A percentile compares a stretch with the other conserved stretches of the same genome.
phyloP scores from a whole-genome alignment of 768 basidiomycete genomes.

The Hysterangium stoloniferum region DNA sequence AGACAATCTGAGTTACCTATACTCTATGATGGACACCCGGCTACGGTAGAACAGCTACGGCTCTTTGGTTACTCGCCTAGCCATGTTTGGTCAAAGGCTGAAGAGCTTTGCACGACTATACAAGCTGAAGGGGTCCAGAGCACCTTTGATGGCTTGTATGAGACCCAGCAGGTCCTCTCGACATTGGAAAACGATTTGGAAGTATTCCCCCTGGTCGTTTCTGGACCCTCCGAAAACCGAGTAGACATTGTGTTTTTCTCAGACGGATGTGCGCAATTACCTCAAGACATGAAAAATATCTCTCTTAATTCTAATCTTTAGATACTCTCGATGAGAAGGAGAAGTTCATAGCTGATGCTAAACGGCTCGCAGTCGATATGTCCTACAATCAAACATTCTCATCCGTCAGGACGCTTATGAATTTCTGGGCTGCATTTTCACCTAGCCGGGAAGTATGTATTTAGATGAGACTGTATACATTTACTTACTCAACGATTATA shows the following conservation, averaged over 20 bases:
- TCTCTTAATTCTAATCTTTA: conserved; percentile 20
- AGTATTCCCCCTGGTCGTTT: conserved; percentile 47
- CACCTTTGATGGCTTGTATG: background rate
- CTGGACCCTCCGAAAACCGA: conserved; percentile 57
- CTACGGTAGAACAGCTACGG: conserved; percentile 2
- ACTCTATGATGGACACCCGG: background rate
- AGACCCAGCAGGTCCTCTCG: background rate
- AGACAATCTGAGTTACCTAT: background rate
- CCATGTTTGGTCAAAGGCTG: conserved; percentile 5
- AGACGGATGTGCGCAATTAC: conserved; percentile 56
- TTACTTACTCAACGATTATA: background rate
- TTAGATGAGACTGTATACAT: background rate
- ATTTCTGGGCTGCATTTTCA: conserved; percentile 76
- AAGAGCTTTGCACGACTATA: background rate
- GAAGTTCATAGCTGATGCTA: conserved; percentile 62
- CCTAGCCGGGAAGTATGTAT: conserved; percentile 59
- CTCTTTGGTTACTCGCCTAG: background rate
- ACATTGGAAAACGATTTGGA: conserved; percentile 17
- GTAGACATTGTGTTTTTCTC: conserved; percentile 72
- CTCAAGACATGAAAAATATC: background rate
- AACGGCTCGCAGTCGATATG: conserved; percentile 58
- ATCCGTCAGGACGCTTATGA: conserved; percentile 66
- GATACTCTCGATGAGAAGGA: conserved; percentile 48
- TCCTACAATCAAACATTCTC: conserved; percentile 70
- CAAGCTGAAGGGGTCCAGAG: background rate